Evolutionary conservation across 2,329 filamentous ascomycete genomes (phyloP).

Genomic region (Bipolaris victoriae): DNA sequence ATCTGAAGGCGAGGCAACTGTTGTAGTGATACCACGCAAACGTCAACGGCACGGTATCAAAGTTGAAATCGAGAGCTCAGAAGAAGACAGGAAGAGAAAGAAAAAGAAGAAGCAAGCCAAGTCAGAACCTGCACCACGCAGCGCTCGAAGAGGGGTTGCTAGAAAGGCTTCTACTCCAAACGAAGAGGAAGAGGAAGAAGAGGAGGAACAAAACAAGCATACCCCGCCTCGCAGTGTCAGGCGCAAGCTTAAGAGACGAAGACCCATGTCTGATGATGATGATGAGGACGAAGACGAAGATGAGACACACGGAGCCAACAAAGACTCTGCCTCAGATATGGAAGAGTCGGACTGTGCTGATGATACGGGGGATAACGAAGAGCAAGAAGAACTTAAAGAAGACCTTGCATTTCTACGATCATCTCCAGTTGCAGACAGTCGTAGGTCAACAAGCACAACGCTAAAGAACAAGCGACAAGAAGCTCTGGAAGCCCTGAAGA

Average conservation of each 20-base stretch:
- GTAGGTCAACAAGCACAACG: slow-evolving; percentile 33
- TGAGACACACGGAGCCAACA: slow-evolving; percentile 21
- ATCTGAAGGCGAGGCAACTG: slow-evolving; percentile 12
- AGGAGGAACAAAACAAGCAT: slow-evolving; percentile 6
- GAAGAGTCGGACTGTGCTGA: slow-evolving; percentile 18
- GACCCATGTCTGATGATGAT: slow-evolving; percentile 4
- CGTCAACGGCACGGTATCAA: slow-evolving; percentile 11
- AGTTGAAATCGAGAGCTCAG: slow-evolving; percentile 3
- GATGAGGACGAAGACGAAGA: slow-evolving; percentile 11
- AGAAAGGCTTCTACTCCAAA: slow-evolving; percentile 8
- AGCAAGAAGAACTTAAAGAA: slow-evolving; percentile 52
- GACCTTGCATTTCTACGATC: slow-evolving; percentile 54
- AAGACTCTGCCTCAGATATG: slow-evolving; percentile 25
- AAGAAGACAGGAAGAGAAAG: slow-evolving; percentile 2
- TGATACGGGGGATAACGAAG: slow-evolving; percentile 15
- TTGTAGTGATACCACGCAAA: slow-evolving; percentile 24
- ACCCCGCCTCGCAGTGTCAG: slow-evolving; percentile 10
- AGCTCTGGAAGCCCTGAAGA: slow-evolving; percentile 54
- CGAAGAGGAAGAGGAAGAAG: slow-evolving; percentile 7
- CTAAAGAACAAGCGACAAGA: slow-evolving; percentile 47
- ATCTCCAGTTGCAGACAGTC: slow-evolving; percentile 38
- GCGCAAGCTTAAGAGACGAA: slow-evolving; percentile 11
- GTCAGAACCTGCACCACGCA: slow-evolving; percentile 8
- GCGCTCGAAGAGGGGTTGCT: slow-evolving; percentile 11
- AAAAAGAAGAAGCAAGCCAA: slow-evolving; percentile 1